These are phyloP conservation scores for Scheffersomyces titani DNA, from an alignment of 1,139 yeast species.

Conservation along the genomic window DNA sequence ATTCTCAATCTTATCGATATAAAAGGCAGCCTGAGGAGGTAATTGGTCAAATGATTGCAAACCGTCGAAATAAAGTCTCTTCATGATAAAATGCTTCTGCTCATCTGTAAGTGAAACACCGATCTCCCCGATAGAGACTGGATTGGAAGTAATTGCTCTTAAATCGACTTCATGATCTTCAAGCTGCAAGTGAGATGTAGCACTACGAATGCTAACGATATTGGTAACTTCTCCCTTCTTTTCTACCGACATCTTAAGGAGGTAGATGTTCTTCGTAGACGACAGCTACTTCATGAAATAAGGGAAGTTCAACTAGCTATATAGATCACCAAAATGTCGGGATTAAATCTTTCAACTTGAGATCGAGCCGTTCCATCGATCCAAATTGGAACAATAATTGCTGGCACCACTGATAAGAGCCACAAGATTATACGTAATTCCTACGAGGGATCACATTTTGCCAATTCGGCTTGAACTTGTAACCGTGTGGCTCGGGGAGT, in stretches of 20 bases:
- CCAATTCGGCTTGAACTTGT: too few relatives aligned
- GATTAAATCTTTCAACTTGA: too few relatives aligned
- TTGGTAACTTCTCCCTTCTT: background rate
- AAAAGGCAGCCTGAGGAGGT: constrained; percentile 26
- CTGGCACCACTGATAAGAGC: too few relatives aligned
- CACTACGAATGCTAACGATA: background rate
- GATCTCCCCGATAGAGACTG: constrained; percentile 25
- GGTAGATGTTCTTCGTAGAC: background rate
- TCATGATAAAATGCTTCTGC: constrained; percentile 27
- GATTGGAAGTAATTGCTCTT: constrained; percentile 13
- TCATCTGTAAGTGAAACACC: constrained; percentile 17
- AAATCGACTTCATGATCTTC: constrained; percentile 16
- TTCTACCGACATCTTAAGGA: background rate
- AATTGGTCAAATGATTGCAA: constrained; percentile 26
- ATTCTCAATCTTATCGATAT: constrained; percentile 22
- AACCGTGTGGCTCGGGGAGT: too few relatives aligned
- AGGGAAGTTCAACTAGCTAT: too few relatives aligned
- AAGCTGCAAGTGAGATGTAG: constrained; percentile 5
- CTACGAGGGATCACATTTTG: too few relatives aligned
- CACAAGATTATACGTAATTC: too few relatives aligned
- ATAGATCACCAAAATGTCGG: too few relatives aligned
- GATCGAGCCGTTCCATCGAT: too few relatives aligned
- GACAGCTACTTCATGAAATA: too few relatives aligned
- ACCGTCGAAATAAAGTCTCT: constrained; percentile 15
- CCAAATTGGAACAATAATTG: too few relatives aligned